These are phyloP conservation scores for Rusavskia elegans DNA, from an alignment of 495 filamentous ascomycete species.

Conservation along the genomic window DNA sequence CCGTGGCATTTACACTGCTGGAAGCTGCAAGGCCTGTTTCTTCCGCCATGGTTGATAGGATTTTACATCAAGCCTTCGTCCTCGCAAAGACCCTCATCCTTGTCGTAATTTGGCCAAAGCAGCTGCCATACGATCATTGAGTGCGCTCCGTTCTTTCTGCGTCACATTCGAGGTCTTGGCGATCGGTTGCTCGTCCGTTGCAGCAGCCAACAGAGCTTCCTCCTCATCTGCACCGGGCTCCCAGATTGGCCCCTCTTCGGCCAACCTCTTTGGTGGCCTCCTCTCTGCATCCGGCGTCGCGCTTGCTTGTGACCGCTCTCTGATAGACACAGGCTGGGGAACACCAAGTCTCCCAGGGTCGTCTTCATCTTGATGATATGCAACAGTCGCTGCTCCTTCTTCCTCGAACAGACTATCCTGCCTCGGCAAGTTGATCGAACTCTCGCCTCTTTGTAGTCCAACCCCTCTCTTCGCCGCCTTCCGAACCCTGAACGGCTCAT, in stretches of 20 bases:
- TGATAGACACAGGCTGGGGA: conserved; percentile 19
- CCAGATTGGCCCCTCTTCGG: conserved; percentile 16
- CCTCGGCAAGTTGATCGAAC: conserved; percentile 9
- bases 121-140: conserved; percentile 36
- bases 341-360: not conserved
- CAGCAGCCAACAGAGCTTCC: conserved; percentile 17
- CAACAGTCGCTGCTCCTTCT: conserved; percentile 4
- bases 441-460: conserved; percentile 13
- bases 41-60: not conserved
- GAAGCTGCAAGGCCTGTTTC: no score
- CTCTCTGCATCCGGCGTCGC: conserved; percentile 12
- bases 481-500: conserved; percentile 67
- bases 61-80: not conserved
- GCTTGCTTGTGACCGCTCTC: conserved; percentile 13
- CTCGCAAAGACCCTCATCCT: conserved; percentile 4
- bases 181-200: conserved; percentile 6
- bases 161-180: conserved; percentile 1
- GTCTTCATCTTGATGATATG: not conserved
- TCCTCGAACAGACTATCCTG: conserved; percentile 12
- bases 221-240: conserved; percentile 22
- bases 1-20: no score
- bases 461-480: conserved; percentile 42
- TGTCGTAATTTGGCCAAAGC: conserved; percentile 39
- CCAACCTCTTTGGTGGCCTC: conserved; percentile 12
- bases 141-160: not conserved